Percentiles rank a stretch among this genome's conserved stretches.
Conservation (phyloP, 1,139 yeast species). For the Yamadazyma sp. region DNA sequence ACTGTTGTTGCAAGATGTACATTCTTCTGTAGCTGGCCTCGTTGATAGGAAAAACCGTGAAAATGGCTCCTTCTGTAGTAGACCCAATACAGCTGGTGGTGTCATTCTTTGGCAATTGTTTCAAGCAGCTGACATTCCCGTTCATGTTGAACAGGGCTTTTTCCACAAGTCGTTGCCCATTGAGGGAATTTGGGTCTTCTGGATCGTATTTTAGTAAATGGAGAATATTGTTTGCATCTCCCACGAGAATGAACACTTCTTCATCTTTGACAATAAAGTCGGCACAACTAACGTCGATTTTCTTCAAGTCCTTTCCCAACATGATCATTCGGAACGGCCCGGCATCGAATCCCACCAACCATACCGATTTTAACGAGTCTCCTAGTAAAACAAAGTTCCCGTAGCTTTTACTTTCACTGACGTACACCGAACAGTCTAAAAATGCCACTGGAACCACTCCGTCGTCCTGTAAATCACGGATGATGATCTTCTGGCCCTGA, state of each 20-base stretch:
- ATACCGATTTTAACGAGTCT: slow-evolving; percentile 76
- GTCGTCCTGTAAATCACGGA: slow-evolving; percentile 81
- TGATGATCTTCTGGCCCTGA: slow-evolving; percentile 85
- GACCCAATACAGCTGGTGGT: slow-evolving; percentile 66
- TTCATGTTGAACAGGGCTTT: slow-evolving; percentile 73
- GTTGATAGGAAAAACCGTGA: slow-evolving; percentile 69
- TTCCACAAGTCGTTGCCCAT: slow-evolving; percentile 75
- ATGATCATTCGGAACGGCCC: slow-evolving; percentile 88
- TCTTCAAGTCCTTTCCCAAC: slow-evolving; percentile 72
- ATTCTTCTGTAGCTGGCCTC: slow-evolving; percentile 79
- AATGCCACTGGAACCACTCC: slow-evolving; percentile 93
- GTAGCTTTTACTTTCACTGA: slow-evolving; percentile 77
- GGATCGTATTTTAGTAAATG: slow-evolving; percentile 89
- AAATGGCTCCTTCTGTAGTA: slow-evolving; percentile 76
- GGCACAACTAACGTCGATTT: slow-evolving; percentile 60
- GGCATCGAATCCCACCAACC: slow-evolving; percentile 89
- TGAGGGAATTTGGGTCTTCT: slow-evolving; percentile 78
- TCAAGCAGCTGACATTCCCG: slow-evolving; percentile 59
- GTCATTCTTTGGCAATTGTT: slow-evolving; percentile 49
- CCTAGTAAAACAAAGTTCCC: slow-evolving; percentile 79
- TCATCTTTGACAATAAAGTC: slow-evolving; percentile 76
- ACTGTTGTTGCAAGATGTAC: slow-evolving; percentile 84
- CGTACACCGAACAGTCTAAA: slow-evolving; percentile 77
- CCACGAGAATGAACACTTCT: slow-evolving; percentile 63
- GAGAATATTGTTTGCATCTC: slow-evolving; percentile 68